phyloP scores from a whole-genome alignment of 2,329 filamentous ascomycete species.

The Calonectria pteridis region DNA sequence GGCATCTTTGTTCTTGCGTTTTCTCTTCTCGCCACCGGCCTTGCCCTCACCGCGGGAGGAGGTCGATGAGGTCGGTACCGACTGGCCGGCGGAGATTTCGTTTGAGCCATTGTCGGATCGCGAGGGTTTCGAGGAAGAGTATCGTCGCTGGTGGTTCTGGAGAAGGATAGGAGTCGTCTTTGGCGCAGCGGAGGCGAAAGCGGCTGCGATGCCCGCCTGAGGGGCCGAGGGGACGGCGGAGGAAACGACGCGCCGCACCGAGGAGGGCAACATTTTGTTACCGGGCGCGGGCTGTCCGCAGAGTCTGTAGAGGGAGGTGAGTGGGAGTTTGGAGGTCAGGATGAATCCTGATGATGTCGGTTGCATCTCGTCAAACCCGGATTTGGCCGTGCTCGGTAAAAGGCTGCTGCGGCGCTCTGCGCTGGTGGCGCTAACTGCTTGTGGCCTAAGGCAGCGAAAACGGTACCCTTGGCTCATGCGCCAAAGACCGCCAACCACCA shows the following conservation, averaged over 20 bases:
- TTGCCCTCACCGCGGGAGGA: slow-evolving; percentile 57
- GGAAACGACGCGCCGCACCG: slow-evolving; percentile 67
- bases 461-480: slow-evolving; percentile 25
- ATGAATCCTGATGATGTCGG: slow-evolving; percentile 50
- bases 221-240: slow-evolving; percentile 61
- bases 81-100: slow-evolving; percentile 62
- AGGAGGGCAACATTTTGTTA: slow-evolving; percentile 65
- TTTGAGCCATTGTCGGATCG: slow-evolving; percentile 69
- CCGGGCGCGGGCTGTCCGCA: slow-evolving; percentile 39
- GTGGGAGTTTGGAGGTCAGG: slow-evolving; percentile 41
- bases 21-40: slow-evolving; percentile 65
- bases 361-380: slow-evolving; percentile 51
- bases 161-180: slow-evolving; percentile 54
- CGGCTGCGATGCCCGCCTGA: slow-evolving; percentile 57
- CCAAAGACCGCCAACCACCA: slow-evolving; percentile 18
- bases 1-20: slow-evolving; percentile 68
- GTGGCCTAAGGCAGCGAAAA: slow-evolving; percentile 54
- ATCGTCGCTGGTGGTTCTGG: slow-evolving; percentile 65
- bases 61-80: slow-evolving; percentile 61
- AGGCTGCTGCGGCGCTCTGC: slow-evolving; percentile 48
- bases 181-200: slow-evolving; percentile 56
- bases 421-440: slow-evolving; percentile 44
- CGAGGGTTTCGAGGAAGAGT: slow-evolving; percentile 73
- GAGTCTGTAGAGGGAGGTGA: slow-evolving; percentile 33
- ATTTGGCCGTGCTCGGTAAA: slow-evolving; percentile 53